Percentiles rank a stretch among this genome's conserved stretches.
phyloP scores from a whole-genome alignment of 176 grass and related monocot genomes.

The Lolium perenne region DNA sequence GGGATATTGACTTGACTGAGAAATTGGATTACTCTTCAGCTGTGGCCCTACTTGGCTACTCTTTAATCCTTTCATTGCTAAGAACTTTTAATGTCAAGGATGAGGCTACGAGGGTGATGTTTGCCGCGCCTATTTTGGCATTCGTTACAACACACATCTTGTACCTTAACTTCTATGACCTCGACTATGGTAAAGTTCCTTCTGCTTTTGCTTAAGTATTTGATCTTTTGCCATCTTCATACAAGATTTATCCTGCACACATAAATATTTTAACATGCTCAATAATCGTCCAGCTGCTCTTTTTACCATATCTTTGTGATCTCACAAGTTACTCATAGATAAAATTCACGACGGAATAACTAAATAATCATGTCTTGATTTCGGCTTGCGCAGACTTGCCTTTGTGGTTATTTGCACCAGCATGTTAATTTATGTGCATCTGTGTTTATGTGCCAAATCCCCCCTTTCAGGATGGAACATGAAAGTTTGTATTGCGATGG shows the following conservation, averaged over 20 bases:
- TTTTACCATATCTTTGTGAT: conserved; percentile 36
- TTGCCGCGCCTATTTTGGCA: conserved; percentile 87
- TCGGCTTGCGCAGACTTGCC: background rate
- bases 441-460: conserved; percentile 19
- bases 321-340: background rate
- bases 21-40: conserved; percentile 96
- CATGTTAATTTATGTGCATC: conserved; percentile 15
- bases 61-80: conserved; percentile 82
- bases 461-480: conserved; percentile 88
- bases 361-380: background rate
- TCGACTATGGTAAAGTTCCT: conserved; percentile 76
- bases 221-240: background rate
- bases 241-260: background rate
- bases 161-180: conserved; percentile 93
- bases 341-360: background rate
- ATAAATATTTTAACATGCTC: conserved; percentile 14
- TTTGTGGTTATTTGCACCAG: background rate
- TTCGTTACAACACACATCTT: conserved; percentile 96
- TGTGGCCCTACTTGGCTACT: conserved; percentile 83
- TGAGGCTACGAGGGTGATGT: conserved; percentile 96
- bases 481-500: conserved; percentile 93
- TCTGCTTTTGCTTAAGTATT: conserved; percentile 33
- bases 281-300: background rate
- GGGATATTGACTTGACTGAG: conserved; percentile 94
- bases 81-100: conserved; percentile 87